Percentiles rank a stretch among this genome's conserved stretches.
Evolutionary conservation across 345 rosid species (phyloP).

Genomic region (Heritiera fomes): DNA sequence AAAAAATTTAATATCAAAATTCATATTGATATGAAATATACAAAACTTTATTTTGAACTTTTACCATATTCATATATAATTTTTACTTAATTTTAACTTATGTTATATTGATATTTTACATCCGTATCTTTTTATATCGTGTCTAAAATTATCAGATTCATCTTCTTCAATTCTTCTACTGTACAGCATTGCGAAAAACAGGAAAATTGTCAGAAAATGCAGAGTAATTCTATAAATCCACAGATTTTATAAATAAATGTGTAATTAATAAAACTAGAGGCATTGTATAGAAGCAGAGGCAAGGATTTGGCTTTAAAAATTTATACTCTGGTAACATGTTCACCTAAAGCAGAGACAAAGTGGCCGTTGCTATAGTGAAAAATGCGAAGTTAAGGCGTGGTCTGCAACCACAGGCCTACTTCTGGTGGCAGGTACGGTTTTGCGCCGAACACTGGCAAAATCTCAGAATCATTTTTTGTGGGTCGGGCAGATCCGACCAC

Average conservation of each 20-base stretch:
- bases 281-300: not conserved
- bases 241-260: not conserved
- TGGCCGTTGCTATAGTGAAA: not conserved
- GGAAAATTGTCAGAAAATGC: not conserved
- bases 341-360: constrained; percentile 4
- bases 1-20: too few species aligned
- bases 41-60: too few species aligned
- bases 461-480: not conserved
- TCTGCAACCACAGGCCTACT: constrained; percentile 7
- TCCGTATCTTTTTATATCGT: too few species aligned
- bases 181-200: constrained; percentile 6
- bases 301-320: constrained; percentile 10
- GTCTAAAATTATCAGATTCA: not conserved
- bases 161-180: not conserved
- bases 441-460: not conserved
- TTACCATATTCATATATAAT: too few species aligned
- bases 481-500: constrained; percentile 7
- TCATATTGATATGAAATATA: too few species aligned
- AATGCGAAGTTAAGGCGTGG: constrained; percentile 14
- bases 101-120: too few species aligned
- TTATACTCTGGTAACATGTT: not conserved
- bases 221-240: too few species aligned
- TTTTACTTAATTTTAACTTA: too few species aligned
- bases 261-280: not conserved
- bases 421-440: constrained; percentile 8